These are phyloP conservation scores for Porodaedalea pini DNA, from an alignment of 1,284 basidiomycete species.

Conservation along the genomic window DNA sequence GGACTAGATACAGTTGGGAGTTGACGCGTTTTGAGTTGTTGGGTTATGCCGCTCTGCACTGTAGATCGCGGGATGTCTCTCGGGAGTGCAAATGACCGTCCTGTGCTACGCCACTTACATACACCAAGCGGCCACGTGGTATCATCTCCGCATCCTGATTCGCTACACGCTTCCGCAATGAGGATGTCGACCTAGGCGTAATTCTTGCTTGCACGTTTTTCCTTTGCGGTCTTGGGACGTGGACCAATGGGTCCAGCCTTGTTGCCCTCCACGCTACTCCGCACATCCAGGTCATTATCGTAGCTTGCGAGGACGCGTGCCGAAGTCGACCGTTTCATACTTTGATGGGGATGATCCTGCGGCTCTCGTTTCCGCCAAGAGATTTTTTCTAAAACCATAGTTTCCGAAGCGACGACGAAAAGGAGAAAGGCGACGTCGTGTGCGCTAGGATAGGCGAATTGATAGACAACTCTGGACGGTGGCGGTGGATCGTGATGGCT, in stretches of 20 bases:
- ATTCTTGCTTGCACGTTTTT: slow-evolving; percentile 51
- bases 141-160: slow-evolving; percentile 53
- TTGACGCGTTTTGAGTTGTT: too few species aligned
- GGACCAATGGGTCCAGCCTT: slow-evolving; percentile 29
- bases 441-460: background rate
- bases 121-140: slow-evolving; percentile 9
- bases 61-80: slow-evolving; percentile 25
- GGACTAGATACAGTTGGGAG: too few species aligned
- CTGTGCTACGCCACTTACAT: slow-evolving; percentile 27
- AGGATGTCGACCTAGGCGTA: slow-evolving; percentile 85
- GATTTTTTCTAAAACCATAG: slow-evolving; percentile 17
- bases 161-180: slow-evolving; percentile 60
- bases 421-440: slow-evolving; percentile 14
- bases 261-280: slow-evolving; percentile 26
- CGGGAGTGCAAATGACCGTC: slow-evolving; percentile 48
- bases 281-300: slow-evolving; percentile 48
- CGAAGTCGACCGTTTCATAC: slow-evolving; percentile 69
- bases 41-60: too few species aligned
- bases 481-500: background rate
- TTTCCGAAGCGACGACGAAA: slow-evolving; percentile 5
- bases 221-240: slow-evolving; percentile 37
- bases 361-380: slow-evolving; percentile 8
- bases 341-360: slow-evolving; percentile 51
- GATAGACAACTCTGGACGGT: background rate
- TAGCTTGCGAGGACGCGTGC: slow-evolving; percentile 65